These are phyloP conservation scores for Quercus parvula DNA, from an alignment of 306 rosid genomes.

Conservation along the genomic window DNA sequence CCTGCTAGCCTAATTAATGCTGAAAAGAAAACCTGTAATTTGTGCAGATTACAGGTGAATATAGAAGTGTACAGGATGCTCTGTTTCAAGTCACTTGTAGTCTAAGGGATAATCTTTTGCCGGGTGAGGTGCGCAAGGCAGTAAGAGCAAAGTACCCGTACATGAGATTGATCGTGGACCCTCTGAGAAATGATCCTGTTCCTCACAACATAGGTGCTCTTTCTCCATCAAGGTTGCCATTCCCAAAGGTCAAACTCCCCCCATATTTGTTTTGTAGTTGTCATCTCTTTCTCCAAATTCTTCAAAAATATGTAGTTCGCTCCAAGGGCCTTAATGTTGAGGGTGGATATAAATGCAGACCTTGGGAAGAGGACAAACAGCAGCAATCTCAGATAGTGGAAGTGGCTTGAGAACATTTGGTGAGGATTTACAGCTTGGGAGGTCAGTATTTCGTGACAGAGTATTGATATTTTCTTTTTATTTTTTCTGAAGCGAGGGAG, in stretches of 20 bases:
- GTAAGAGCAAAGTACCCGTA: conserved; percentile 18
- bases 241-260: conserved; percentile 33
- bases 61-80: conserved; percentile 47
- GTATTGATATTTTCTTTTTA: neutral
- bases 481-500: conserved; percentile 8
- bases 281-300: conserved; percentile 12
- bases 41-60: conserved; percentile 55
- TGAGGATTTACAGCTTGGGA: conserved; percentile 32
- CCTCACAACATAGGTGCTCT: conserved; percentile 17
- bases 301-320: neutral
- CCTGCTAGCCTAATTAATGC: conserved; percentile 16
- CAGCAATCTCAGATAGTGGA: conserved; percentile 17
- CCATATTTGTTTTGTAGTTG: neutral
- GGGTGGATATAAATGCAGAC: conserved; percentile 39
- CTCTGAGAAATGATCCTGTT: conserved; percentile 23
- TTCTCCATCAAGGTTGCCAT: conserved; percentile 24
- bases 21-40: conserved; percentile 17
- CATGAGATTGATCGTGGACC: conserved; percentile 16
- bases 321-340: conserved; percentile 5
- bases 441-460: conserved; percentile 34
- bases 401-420: conserved; percentile 12
- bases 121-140: conserved; percentile 24
- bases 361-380: conserved; percentile 20
- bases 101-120: conserved; percentile 40
- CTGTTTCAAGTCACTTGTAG: conserved; percentile 41